Base-by-base conservation (phyloP, 75 land plant genomes). In the Pseudotsuga menziesii region DNA sequence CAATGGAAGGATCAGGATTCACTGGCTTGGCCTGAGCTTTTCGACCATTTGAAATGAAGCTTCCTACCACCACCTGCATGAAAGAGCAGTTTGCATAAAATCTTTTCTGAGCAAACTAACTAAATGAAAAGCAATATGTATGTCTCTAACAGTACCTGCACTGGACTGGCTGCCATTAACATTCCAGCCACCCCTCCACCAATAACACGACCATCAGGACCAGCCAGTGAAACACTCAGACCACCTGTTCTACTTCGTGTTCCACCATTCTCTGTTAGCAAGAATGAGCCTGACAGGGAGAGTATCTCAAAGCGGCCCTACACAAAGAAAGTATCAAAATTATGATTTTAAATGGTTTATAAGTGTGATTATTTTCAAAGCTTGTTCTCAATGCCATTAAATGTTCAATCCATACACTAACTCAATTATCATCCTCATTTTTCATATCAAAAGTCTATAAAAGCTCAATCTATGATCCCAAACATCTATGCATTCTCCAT, bases 281-380 rank as follows among this genome's bases (percentile, higher is more conserved):
- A 88, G 66, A 77, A 92, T 16, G 95, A 92, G 23, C 95, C 95
- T 15, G 93, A 86, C 85, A 92, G 76, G 19, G 95, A 90, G 60
- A 92, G 91, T 70, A 92, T 92, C 82, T 92, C 95, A 80, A 86
- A 92, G 56, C 93, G 95, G 23, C 95, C 95, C 95, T 92, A 84
- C 69, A 76, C 52, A 69, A 69, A 13, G n/a, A 64, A 67, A 35
- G 5, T 15, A 2, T 41, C 12, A n/a, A 69, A 69, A 17, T 41
- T 20, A 20, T 69, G 23, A 69, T 69, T 41, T 17, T n/a, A 36
- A 17, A 20, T 20, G 44, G 48, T 67, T n/a, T 39, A 36, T 19
- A 44, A 67, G 48, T n/a, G 20, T 11, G 48, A 7, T 64, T 32
- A 41, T 41, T 39, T 20, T 41, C 52, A 41, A 6, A 20, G 13